phyloP scores from a whole-genome alignment of 148 eudicot species.

The Selenicereus undatus region DNA sequence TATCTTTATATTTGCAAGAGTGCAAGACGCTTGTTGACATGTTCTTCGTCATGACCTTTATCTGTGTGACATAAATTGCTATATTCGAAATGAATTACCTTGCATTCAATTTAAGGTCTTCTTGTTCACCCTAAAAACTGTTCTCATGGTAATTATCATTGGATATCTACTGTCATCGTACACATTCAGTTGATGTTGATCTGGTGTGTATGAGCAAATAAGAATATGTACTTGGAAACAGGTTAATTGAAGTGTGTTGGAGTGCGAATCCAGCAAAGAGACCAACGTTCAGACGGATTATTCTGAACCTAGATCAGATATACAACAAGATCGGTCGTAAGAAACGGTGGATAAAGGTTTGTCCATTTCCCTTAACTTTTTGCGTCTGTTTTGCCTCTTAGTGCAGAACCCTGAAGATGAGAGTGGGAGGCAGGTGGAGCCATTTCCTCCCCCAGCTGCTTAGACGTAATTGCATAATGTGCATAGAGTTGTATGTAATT shows the following conservation, averaged over 20 bases:
- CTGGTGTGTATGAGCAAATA: neutral
- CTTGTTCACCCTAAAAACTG: neutral
- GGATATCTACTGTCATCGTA: neutral
- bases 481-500: neutral
- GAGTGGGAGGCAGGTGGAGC: neutral
- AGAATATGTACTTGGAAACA: conserved; percentile 25
- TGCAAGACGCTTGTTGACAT: neutral
- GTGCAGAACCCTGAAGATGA: neutral
- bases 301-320: conserved; percentile 58
- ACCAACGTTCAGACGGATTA: conserved; percentile 79
- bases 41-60: neutral
- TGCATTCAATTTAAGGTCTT: neutral
- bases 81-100: neutral
- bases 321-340: conserved; percentile 45
- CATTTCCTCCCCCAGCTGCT: neutral
- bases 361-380: conserved; percentile 5
- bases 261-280: conserved; percentile 62
- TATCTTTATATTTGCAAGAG: neutral
- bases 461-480: neutral
- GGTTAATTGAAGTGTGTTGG: conserved; percentile 95
- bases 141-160: neutral
- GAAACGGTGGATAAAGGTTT: conserved; percentile 79
- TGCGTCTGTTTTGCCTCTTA: neutral
- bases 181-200: neutral
- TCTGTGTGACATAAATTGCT: neutral